These are phyloP conservation scores for Castanea sativa DNA, from an alignment of 306 rosid genomes.

Conservation along the genomic window DNA sequence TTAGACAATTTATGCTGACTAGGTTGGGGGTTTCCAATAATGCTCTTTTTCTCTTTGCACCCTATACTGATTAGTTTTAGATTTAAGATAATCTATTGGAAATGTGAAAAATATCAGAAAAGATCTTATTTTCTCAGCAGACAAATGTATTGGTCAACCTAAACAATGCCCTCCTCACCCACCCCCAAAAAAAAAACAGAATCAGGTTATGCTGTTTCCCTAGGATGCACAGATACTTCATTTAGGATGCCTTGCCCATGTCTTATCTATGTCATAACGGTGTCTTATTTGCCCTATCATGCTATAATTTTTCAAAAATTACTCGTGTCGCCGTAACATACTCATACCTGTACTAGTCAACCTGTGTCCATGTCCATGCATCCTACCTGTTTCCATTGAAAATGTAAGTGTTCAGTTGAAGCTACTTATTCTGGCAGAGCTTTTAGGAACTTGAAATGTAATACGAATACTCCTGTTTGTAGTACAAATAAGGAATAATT, in stretches of 20 bases:
- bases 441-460: conserved; percentile 15
- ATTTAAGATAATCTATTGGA: background rate
- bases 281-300: too few relatives aligned
- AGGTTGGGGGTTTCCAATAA: too few relatives aligned
- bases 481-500: background rate
- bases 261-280: too few relatives aligned
- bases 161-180: background rate
- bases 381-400: background rate
- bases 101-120: background rate
- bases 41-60: background rate
- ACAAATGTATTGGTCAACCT: background rate
- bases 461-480: conserved; percentile 11
- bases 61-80: background rate
- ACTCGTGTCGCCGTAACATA: too few relatives aligned
- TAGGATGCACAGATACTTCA: too few relatives aligned
- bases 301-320: too few relatives aligned
- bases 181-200: background rate
- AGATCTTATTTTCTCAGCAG: background rate
- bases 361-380: too few relatives aligned
- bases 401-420: conserved; percentile 13
- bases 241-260: too few relatives aligned
- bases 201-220: background rate
- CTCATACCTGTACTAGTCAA: too few relatives aligned
- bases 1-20: background rate
- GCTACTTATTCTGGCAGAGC: background rate